These are phyloP conservation scores for Planoprotostelium fungivorum DNA, from an alignment of 78 protist species.

Conservation along the genomic window DNA sequence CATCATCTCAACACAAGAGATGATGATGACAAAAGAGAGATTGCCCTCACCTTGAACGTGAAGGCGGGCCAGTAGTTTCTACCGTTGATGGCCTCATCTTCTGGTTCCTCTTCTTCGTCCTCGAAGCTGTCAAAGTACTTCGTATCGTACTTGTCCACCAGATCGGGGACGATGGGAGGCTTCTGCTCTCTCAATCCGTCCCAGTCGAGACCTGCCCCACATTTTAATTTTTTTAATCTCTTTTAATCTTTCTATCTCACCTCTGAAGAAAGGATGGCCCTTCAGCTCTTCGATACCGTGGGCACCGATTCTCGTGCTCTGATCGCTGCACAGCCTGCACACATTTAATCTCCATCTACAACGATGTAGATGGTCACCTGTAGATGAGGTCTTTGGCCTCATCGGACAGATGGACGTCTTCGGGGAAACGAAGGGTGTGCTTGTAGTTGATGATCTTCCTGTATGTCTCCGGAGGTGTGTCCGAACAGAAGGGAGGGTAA, in stretches of 20 bases:
- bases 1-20: background rate
- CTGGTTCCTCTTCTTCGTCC: slow-evolving; percentile 51
- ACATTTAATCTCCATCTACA: background rate
- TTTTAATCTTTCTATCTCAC: slow-evolving; percentile 39
- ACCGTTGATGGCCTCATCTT: background rate
- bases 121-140: slow-evolving; percentile 33
- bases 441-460: slow-evolving; percentile 63
- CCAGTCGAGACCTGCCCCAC: slow-evolving; percentile 38
- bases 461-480: slow-evolving; percentile 63
- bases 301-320: slow-evolving; percentile 42
- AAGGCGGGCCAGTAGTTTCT: background rate
- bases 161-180: slow-evolving; percentile 55
- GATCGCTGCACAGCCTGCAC: slow-evolving; percentile 40
- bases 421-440: slow-evolving; percentile 49
- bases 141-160: slow-evolving; percentile 36
- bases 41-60: background rate
- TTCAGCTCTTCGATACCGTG: slow-evolving; percentile 70
- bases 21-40: background rate
- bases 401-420: slow-evolving; percentile 43
- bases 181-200: slow-evolving; percentile 24
- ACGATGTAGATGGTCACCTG: slow-evolving; percentile 5
- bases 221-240: background rate
- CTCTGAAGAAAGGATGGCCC: slow-evolving; percentile 82
- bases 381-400: slow-evolving; percentile 73
- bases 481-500: slow-evolving; percentile 85